Evolutionary conservation across 306 rosid genomes (phyloP), one percentile per base, ranked within the genome.

Genomic region (Castanea sativa): DNA sequence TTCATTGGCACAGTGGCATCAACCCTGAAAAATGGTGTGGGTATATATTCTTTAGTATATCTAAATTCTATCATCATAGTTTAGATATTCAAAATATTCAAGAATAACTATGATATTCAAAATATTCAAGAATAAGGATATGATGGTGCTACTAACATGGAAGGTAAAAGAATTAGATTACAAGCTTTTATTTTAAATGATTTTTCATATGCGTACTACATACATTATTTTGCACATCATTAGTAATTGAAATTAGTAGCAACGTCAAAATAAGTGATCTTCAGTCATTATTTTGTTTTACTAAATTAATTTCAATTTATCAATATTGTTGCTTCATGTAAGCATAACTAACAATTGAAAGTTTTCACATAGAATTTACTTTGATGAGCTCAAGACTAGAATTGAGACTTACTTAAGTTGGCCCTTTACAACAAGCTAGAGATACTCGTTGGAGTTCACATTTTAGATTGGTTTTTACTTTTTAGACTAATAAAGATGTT

Each of bases 221-320:
- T 69, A 23, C 79, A 75, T 79, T 79, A 29, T 15, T 51, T 72
- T n/a, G 78, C 68, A 2, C 68, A 79, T 52, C 30, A 25, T 4
- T 43, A 55, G 25, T 29, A 68, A 29, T 49, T 69, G 10, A 55
- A 76, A 25, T 2, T 74, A 16, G 60, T 73, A 55, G 13, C 70
- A 14, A 6, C 79, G 12, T 27, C 55, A 1, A 80, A 57, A 35
- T 63, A 25, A 38, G 76, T 75, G 10, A 8, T 41, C 45, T 41
- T 1, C 5, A 16, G 69, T 55, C 41, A 73, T 4, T 11, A 27
- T 2, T 75, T 55, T 9, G 12, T 2, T 79, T 52, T 4, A 33
- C 25, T 11, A 11, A 60, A 4, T 3, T 73, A 3, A 30, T 16
- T 12, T 7, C 6, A 8, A 20, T 77, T 53, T 41, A 13, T 52